Evolutionary conservation across 2,329 filamentous ascomycete species (phyloP).

Genomic region (Diatrype stigma): DNA sequence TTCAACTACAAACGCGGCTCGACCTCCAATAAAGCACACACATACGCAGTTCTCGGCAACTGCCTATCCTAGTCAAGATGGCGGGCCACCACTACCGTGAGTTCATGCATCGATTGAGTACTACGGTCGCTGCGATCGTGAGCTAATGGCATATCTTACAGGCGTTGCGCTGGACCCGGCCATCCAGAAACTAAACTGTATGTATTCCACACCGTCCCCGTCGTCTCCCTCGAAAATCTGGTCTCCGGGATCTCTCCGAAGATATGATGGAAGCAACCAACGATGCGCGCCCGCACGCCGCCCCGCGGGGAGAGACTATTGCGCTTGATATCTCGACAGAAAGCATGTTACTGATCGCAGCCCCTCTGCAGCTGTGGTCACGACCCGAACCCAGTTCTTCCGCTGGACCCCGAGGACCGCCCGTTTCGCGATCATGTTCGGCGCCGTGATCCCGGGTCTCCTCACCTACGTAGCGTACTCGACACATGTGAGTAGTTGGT

Average conservation of each 20-base stretch:
- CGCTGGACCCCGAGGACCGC: slow-evolving; percentile 85
- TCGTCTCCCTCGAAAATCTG: background rate
- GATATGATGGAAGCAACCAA: background rate
- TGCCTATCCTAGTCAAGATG: slow-evolving; percentile 32
- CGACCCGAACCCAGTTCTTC: slow-evolving; percentile 91
- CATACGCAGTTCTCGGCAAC: slow-evolving; percentile 14
- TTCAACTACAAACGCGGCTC: slow-evolving; percentile 4
- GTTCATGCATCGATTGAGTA: slow-evolving; percentile 8
- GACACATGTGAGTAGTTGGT: slow-evolving; percentile 80
- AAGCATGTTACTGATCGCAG: slow-evolving; percentile 8
- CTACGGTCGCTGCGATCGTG: slow-evolving; percentile 7
- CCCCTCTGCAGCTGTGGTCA: slow-evolving; percentile 63
- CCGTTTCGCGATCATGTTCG: slow-evolving; percentile 73
- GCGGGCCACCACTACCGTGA: slow-evolving; percentile 41
- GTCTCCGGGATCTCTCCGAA: too few species aligned
- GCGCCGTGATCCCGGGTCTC: slow-evolving; percentile 65
- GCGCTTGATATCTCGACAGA: background rate
- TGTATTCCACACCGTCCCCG: too few species aligned
- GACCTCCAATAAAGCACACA: slow-evolving; percentile 9
- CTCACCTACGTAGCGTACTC: slow-evolving; percentile 70
- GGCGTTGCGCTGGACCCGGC: slow-evolving; percentile 45
- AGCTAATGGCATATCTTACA: slow-evolving; percentile 23
- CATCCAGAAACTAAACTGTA: slow-evolving; percentile 43
- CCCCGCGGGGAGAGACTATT: background rate
- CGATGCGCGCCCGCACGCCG: background rate